phyloP scores from a whole-genome alignment of 495 filamentous ascomycete species.

The Aspergillus homomorphus region DNA sequence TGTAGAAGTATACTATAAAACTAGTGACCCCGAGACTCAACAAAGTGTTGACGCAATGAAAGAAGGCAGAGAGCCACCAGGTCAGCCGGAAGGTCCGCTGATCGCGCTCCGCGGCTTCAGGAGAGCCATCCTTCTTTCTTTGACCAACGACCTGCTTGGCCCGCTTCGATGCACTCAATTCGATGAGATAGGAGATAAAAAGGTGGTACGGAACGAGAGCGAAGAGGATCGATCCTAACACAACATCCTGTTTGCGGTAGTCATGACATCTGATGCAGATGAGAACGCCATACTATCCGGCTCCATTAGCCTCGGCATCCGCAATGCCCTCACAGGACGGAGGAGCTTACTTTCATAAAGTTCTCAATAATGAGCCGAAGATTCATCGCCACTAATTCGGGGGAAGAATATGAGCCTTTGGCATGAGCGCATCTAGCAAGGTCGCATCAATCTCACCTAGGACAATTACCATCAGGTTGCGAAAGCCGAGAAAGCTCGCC shows the following conservation, averaged over 20 bases:
- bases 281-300: constrained; percentile 76
- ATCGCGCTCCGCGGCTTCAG: constrained; percentile 50
- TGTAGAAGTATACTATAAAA: constrained; percentile 78
- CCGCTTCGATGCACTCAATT: constrained; percentile 71
- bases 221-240: constrained; percentile 72
- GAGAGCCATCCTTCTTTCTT: constrained; percentile 55
- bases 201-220: constrained; percentile 85
- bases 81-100: constrained; percentile 58
- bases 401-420: constrained; percentile 16
- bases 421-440: background rate
- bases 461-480: constrained; percentile 94
- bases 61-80: constrained; percentile 73
- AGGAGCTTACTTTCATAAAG: constrained; percentile 73
- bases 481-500: constrained; percentile 88
- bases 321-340: background rate
- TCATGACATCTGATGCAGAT: constrained; percentile 91
- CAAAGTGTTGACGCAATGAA: constrained; percentile 79
- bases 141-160: constrained; percentile 64
- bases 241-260: constrained; percentile 73
- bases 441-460: constrained; percentile 54
- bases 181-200: constrained; percentile 83
- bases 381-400: constrained; percentile 77
- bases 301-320: constrained; percentile 13
- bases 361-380: constrained; percentile 93
- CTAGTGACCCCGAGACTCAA: constrained; percentile 79